Evolutionary conservation across 371 early-diverging fungal species (phyloP), one percentile per base, ranked within the genome.

Genomic region (Mortierella sp.): DNA sequence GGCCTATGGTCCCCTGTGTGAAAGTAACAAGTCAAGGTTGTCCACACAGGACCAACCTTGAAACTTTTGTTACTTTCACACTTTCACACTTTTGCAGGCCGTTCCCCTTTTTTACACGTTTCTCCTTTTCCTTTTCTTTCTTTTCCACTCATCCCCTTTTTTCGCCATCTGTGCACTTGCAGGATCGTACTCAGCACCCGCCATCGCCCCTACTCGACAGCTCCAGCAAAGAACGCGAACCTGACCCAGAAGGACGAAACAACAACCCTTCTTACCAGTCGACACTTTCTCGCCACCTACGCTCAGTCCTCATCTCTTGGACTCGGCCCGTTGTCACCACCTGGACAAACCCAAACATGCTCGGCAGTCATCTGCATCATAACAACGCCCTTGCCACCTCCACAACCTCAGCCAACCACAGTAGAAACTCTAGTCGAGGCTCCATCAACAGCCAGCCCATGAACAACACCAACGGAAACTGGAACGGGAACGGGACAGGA

Each of bases 291-390:
- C 16, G 26, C n/a, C 61, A 61, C 37, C 61, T 61, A 55, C 61
- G 37, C 37, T 61, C 61, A 34, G 58, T 58, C 44, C 64, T 29
- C 55, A 39, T 44, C 48, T n/a, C 44, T 39, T 22, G 16, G 34
- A 43, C 41, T 13, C 26, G 47, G 41, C 43, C 14, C 58, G n/a
- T 50, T 31, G 43, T 37, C 48, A n/a, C 16, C 50, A 50, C 45
- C 5, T 26, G 22, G 13, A 58, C n/a, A 77, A 52, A 29, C 29
- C 1, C 16, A 53, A 29, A 29, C 61, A 77, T 68, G 78, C 78
- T 73, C n/a, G 78, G 73, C 68, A 31, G 68, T 41, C 71, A 71
- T 31, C 50, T 39, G 43, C 37, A 71, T 71, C 64, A 47, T 39
- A 71, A 64, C 55, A n/a, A 39, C 43, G 6, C 47, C 45, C 26